Conservation (phyloP, 345 rosid species). For the Gossypium turneri region DNA sequence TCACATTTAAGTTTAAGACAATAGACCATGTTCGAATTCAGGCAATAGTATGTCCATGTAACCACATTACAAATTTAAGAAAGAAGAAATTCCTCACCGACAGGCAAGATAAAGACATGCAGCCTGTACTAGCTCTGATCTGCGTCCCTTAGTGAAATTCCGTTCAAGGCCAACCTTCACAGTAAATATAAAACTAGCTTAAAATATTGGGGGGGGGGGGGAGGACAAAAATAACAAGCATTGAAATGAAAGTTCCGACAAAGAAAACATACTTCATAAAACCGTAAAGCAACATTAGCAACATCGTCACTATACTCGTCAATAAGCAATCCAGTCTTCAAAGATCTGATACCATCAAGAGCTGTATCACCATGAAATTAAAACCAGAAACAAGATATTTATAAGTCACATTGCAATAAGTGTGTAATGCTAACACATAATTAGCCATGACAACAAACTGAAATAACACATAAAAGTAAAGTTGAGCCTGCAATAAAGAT, state of each 20-base stretch:
- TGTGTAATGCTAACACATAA: not conserved
- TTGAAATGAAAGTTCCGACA: constrained; percentile 2
- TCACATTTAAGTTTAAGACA: constrained; percentile 1
- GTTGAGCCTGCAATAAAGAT: not conserved
- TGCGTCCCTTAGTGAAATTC: constrained; percentile 79
- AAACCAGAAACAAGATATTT: not conserved
- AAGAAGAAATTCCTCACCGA: constrained; percentile 46
- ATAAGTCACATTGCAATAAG: not conserved
- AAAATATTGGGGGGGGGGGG: not conserved
- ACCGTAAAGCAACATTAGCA: constrained; percentile 45
- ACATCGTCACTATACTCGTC: constrained; percentile 59
- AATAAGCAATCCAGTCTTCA: constrained; percentile 56
- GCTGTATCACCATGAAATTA: constrained; percentile 39
- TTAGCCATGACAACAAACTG: not conserved
- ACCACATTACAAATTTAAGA: not conserved
- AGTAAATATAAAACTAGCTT: not conserved
- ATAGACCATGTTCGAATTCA: not conserved
- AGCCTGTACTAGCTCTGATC: constrained; percentile 74
- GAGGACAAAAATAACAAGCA: not conserved
- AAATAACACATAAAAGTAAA: not conserved
- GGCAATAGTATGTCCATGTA: not conserved
- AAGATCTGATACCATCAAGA: constrained; percentile 42
- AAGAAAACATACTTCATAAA: constrained; percentile 55
- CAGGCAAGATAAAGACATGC: constrained; percentile 91
- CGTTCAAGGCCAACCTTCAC: constrained; percentile 69